Conservation (phyloP, 768 basidiomycete species). For the Mycena indigotica region DNA sequence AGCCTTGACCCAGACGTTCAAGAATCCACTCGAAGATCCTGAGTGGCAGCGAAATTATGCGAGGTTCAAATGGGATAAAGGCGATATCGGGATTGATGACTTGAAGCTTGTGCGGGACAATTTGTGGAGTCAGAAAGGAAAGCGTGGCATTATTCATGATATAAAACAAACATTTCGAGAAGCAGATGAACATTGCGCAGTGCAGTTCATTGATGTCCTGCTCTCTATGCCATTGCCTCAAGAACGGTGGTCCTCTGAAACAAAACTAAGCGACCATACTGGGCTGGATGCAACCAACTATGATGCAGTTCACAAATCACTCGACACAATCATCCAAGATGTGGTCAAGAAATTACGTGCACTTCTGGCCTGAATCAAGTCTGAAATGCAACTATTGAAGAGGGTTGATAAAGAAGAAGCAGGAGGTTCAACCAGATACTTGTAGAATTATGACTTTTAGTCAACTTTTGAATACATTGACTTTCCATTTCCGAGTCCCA, state of each 20-base stretch:
- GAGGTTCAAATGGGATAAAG: slow-evolving; percentile 1
- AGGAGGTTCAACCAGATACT: no score
- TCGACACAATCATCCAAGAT: slow-evolving; percentile 3
- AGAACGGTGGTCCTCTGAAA: neutral
- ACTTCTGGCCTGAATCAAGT: no score
- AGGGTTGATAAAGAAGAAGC: no score
- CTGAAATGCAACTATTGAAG: no score
- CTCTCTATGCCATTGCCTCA: slow-evolving; percentile 10
- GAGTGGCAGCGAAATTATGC: slow-evolving; percentile 1
- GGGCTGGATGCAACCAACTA: slow-evolving; percentile 2
- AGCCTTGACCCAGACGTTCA: slow-evolving; percentile 7
- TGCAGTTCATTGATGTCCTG: slow-evolving; percentile 3
- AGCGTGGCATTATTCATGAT: neutral
- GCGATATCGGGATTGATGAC: neutral
- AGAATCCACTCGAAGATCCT: neutral
- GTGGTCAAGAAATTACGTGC: no score
- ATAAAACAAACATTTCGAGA: neutral
- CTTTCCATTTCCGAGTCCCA: no score
- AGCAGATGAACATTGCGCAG: neutral
- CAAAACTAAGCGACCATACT: no score
- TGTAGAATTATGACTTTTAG: no score
- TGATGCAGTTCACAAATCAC: slow-evolving; percentile 2
- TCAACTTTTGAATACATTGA: no score
- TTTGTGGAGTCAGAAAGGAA: neutral
- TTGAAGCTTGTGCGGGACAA: neutral